A percentile compares a stretch with the other conserved stretches of the same genome.
These are phyloP conservation scores for Hamamelis virginiana DNA, from an alignment of 164 flowering plant genomes.

Conservation along the genomic window DNA sequence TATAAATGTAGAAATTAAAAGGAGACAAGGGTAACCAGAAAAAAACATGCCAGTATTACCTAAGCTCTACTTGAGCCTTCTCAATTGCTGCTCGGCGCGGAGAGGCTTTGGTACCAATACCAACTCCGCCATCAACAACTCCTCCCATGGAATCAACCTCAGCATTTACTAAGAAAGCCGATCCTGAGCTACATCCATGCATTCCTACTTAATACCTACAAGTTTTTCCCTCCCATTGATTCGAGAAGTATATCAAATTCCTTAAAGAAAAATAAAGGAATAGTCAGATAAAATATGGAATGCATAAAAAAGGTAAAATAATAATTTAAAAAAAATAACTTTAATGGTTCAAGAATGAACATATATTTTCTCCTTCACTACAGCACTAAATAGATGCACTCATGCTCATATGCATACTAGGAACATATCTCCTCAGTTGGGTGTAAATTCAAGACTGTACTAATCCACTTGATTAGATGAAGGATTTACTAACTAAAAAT, in stretches of 20 bases:
- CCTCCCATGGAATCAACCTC: slow-evolving; percentile 99
- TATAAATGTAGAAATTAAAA: neutral
- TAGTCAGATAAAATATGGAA: neutral
- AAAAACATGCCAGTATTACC: slow-evolving; percentile 40
- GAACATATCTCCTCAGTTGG: neutral
- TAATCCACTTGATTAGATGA: too few relatives aligned
- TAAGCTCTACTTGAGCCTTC: slow-evolving; percentile 86
- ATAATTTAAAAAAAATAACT: neutral
- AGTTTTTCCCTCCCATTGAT: slow-evolving; percentile 28
- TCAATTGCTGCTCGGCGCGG: slow-evolving; percentile 83
- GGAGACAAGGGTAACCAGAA: neutral
- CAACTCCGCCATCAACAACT: slow-evolving; percentile 79
- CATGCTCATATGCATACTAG: neutral
- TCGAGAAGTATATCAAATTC: slow-evolving; percentile 17
- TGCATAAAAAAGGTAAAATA: neutral
- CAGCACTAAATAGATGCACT: neutral
- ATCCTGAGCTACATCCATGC: slow-evolving; percentile 78
- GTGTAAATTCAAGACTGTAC: neutral
- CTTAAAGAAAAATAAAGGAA: slow-evolving; percentile 9
- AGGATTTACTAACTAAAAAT: too few relatives aligned
- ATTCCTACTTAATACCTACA: slow-evolving; percentile 48
- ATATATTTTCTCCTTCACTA: neutral
- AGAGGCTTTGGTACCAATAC: slow-evolving; percentile 70
- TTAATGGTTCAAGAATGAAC: neutral
- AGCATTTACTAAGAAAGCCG: slow-evolving; percentile 74